Conservation (phyloP, 331 rosid species). For the Erythrophleum ivorense region DNA sequence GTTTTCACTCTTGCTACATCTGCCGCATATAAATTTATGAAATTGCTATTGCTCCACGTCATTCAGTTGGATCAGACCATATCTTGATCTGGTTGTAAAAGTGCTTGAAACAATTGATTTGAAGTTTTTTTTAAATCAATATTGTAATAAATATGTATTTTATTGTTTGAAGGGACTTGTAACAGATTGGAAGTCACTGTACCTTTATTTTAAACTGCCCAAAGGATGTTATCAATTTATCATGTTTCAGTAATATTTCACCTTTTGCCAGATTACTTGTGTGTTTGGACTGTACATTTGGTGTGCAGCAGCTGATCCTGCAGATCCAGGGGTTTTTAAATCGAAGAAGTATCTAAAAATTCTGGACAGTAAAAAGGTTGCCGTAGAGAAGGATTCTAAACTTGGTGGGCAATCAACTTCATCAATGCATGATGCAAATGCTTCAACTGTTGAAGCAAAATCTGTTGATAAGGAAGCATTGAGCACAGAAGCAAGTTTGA, state of each 20-base stretch:
- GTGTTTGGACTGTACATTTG: constrained; percentile 89
- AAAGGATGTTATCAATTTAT: constrained; percentile 3
- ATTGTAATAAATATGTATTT: constrained; percentile 11
- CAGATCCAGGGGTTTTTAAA: constrained; percentile 91
- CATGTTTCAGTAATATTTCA: constrained; percentile 37
- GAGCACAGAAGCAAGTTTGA: constrained; percentile 57
- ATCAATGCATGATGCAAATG: constrained; percentile 64
- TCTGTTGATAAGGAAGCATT: constrained; percentile 58
- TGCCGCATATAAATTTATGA: background rate
- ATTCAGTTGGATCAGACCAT: background rate
- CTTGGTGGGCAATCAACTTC: constrained; percentile 72
- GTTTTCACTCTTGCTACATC: background rate
- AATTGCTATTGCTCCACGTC: background rate
- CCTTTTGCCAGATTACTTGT: constrained; percentile 73
- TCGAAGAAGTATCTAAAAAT: constrained; percentile 82
- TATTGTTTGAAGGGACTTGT: background rate
- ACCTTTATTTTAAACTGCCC: constrained; percentile 7
- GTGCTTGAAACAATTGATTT: constrained; percentile 26
- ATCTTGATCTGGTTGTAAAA: constrained; percentile 6
- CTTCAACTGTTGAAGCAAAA: constrained; percentile 62
- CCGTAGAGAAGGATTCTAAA: constrained; percentile 60
- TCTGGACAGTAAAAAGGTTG: constrained; percentile 60
- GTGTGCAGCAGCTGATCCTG: constrained; percentile 99
- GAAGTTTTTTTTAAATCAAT: background rate
- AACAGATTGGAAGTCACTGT: constrained; percentile 5